Base-by-base conservation (phyloP, 768 basidiomycete genomes). In the Thelephora ganbajun region DNA sequence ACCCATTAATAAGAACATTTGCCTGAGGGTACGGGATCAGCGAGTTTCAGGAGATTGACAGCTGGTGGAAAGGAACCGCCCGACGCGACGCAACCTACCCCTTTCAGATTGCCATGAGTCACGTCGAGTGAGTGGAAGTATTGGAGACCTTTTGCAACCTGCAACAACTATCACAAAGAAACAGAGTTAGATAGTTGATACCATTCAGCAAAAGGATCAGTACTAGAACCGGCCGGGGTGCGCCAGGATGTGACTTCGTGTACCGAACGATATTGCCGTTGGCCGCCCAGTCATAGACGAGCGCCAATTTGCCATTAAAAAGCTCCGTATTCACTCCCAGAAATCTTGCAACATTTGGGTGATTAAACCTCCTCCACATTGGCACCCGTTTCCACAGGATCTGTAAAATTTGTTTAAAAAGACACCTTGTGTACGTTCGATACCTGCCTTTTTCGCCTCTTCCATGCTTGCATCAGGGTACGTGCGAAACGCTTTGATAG, bases 251-350 rank as follows among this genome's bases (percentile, higher is more conserved):
- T 20, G 14, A 26, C 18, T 43, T 23, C 6, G 49, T n/a, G 48
- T 37, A 52, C 4, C 23, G 23, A 1, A 46, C 5, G 35, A 52
- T 18, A 6, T 44, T 50, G 2, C 51, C 51, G 48, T 52, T 20
- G 5, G 33, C 19, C 51, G 49, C 49, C 51, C 48, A 52, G 19
- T 13, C 23, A 3, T 22, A 53, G 6, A 53, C 44, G 39, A 53
- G 42, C 1, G 35, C 35, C 13, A 50, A 18, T 11, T 23, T 44
- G 16, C 33, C 46, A n/a, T 49, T n/a, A 45, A n/a, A n/a, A n/a
- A n/a, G n/a, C n/a, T 20, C 26, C 26, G 9, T 30, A 9, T 30
- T 4, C 26, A 30, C 26, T 30, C 26, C 26, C 26, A 30, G 26
- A 9, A 9, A 9, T 30, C 5, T 30, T 4, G 4, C 9, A 9